These are phyloP conservation scores for Rhododendron simsii DNA, from an alignment of 148 eudicot genomes.

Conservation along the genomic window DNA sequence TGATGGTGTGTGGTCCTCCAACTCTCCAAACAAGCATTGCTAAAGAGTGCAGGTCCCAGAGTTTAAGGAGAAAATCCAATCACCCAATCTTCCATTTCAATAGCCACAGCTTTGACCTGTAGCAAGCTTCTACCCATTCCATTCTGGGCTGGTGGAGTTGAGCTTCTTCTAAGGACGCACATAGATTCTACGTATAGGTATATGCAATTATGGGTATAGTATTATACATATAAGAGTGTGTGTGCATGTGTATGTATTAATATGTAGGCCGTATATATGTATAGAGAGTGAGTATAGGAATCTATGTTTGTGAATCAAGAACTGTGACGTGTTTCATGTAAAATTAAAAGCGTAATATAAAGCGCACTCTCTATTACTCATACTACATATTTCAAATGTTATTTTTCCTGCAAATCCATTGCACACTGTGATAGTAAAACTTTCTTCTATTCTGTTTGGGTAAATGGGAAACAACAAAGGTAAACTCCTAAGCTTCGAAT, in stretches of 20 bases:
- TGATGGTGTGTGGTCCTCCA: conserved; percentile 82
- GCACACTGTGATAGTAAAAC: too few species aligned
- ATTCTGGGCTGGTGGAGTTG: not conserved
- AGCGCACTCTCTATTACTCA: too few species aligned
- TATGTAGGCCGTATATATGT: not conserved
- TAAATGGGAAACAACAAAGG: not conserved
- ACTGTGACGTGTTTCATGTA: too few species aligned
- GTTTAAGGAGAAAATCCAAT: conserved; percentile 38
- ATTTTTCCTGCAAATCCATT: too few species aligned
- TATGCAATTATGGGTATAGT: not conserved
- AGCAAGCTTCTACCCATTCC: not conserved
- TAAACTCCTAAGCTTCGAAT: not conserved
- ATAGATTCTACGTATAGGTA: not conserved
- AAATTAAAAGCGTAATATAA: too few species aligned
- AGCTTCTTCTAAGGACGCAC: not conserved
- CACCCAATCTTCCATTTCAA: conserved; percentile 77
- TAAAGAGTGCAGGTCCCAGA: conserved; percentile 61
- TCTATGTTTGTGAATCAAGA: too few species aligned
- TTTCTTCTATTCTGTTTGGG: too few species aligned
- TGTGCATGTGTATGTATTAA: not conserved
- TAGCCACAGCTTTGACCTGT: conserved; percentile 81
- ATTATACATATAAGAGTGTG: not conserved
- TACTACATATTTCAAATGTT: too few species aligned
- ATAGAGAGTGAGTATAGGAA: too few species aligned
- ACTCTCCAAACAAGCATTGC: conserved; percentile 71